These are phyloP conservation scores for Glycine tomentella DNA, from an alignment of 306 rosid genomes.

Conservation along the genomic window DNA sequence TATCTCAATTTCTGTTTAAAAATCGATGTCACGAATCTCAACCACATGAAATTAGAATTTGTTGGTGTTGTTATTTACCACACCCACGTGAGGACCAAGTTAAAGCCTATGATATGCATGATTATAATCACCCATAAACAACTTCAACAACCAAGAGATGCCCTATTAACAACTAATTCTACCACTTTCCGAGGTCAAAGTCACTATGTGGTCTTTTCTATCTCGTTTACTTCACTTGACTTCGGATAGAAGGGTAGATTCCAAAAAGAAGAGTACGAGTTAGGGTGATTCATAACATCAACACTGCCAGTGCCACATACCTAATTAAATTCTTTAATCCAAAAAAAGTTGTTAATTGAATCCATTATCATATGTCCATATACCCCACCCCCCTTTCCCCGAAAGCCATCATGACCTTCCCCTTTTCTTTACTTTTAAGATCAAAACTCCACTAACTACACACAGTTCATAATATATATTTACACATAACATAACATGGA, in stretches of 20 bases:
- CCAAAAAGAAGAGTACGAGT: slow-evolving; percentile 18
- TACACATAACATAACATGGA: slow-evolving; percentile 21
- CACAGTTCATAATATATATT: slow-evolving; percentile 30
- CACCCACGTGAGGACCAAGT: slow-evolving; percentile 44
- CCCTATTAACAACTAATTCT: slow-evolving; percentile 13
- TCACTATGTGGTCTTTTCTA: neutral
- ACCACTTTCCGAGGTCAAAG: slow-evolving; percentile 33
- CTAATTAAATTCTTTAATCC: neutral
- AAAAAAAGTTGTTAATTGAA: slow-evolving; percentile 18
- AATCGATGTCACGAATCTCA: slow-evolving; percentile 37
- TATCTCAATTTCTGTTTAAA: neutral
- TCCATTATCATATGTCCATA: slow-evolving; percentile 20
- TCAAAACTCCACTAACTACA: slow-evolving; percentile 40
- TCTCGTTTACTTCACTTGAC: slow-evolving; percentile 37
- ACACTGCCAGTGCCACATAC: neutral
- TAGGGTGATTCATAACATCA: slow-evolving; percentile 1
- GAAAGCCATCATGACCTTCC: slow-evolving; percentile 32
- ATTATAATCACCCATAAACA: no score
- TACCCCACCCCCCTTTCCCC: slow-evolving; percentile 45
- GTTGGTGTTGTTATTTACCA: slow-evolving; percentile 37
- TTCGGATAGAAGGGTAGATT: slow-evolving; percentile 29
- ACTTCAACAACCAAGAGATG: neutral
- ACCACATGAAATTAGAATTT: slow-evolving; percentile 21
- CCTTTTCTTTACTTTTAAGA: slow-evolving; percentile 36
- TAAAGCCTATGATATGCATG: slow-evolving; percentile 15